Percentiles rank a stretch among this genome's conserved stretches.
Evolutionary conservation across 305 asterid genomes (phyloP).

Genomic region (Fraxinus ornus): DNA sequence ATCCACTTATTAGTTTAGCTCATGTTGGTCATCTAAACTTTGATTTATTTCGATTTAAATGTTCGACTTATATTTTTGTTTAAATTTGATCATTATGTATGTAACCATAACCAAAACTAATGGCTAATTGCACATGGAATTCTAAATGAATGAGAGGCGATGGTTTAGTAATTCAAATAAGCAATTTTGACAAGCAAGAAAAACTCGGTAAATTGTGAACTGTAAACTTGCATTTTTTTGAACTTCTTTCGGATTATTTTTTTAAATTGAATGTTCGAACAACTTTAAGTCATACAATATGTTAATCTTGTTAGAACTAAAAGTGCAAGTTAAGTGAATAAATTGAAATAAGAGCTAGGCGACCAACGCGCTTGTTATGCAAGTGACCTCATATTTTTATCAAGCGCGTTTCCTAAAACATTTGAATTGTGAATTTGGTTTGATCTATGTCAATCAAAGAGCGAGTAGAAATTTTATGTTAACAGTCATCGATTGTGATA

Average conservation of each 20-base stretch:
- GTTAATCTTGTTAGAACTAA: not conserved
- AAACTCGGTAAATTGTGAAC: not conserved
- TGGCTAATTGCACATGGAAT: not conserved
- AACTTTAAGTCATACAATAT: not conserved
- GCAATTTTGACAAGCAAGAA: not conserved
- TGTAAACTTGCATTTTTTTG: not conserved
- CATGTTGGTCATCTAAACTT: not conserved
- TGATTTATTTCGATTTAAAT: not conserved
- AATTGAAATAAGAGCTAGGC: not conserved
- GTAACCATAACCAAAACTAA: not conserved
- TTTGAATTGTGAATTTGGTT: not conserved
- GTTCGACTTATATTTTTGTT: not conserved
- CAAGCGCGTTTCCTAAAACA: not conserved
- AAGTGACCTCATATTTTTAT: not conserved
- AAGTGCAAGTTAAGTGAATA: not conserved
- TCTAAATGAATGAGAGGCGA: not conserved
- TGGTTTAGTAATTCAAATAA: not conserved
- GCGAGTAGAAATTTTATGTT: no score
- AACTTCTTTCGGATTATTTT: not conserved
- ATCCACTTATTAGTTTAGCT: not conserved
- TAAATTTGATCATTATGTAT: not conserved
- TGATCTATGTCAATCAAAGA: not conserved
- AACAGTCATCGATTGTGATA: not conserved
- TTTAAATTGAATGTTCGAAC: not conserved
- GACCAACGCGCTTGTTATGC: not conserved